Conservation (phyloP, 768 basidiomycete genomes). For the Gelatoporia subvermispora region DNA sequence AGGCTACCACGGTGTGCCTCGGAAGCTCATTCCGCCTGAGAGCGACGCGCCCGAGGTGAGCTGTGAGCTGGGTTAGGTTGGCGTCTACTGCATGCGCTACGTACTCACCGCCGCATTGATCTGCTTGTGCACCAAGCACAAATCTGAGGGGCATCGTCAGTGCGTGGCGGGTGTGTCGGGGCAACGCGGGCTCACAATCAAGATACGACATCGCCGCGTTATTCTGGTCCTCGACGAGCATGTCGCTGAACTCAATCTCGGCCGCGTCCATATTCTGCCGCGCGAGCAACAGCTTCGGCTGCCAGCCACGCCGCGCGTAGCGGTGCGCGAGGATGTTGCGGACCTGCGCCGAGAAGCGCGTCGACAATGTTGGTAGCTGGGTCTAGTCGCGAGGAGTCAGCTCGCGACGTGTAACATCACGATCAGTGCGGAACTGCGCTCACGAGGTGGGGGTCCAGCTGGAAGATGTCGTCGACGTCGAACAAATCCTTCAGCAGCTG, state of each 20-base stretch:
- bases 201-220: conserved; percentile 91
- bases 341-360: conserved; percentile 77
- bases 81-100: too few relatives aligned
- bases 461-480: conserved; percentile 72
- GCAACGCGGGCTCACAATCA: conserved; percentile 65
- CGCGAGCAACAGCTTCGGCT: conserved; percentile 65
- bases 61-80: too few relatives aligned
- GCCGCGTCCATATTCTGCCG: conserved; percentile 90
- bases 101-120: conserved; percentile 30
- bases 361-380: conserved; percentile 64
- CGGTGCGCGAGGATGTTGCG: conserved; percentile 79
- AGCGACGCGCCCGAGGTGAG: neutral
- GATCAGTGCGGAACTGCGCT: conserved; percentile 15
- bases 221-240: conserved; percentile 96
- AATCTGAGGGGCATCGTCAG: conserved; percentile 16
- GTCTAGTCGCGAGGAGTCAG: conserved; percentile 38
- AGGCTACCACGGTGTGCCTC: neutral
- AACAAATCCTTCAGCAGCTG: conserved; percentile 81
- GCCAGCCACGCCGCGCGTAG: conserved; percentile 45
- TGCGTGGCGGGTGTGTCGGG: neutral
- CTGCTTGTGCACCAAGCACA: conserved; percentile 36
- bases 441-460: conserved; percentile 68
- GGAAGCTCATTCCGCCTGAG: neutral
- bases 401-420: neutral
- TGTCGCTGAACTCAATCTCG: conserved; percentile 95